These are phyloP conservation scores for Pyrenula massariospora DNA, from an alignment of 495 filamentous ascomycete genomes.

Conservation along the genomic window DNA sequence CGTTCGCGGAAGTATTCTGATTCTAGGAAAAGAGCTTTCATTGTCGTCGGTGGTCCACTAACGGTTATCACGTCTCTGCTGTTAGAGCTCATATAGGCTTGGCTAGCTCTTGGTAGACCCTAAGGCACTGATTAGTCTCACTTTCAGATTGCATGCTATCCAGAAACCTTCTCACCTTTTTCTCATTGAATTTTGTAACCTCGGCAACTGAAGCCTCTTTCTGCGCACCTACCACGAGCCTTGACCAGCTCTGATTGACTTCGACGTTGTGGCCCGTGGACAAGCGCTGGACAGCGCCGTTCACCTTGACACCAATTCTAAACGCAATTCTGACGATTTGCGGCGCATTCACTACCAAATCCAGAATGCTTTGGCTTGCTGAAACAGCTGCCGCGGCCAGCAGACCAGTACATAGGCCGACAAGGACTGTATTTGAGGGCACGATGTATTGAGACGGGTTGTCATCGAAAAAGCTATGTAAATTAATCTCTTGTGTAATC, in stretches of 20 bases:
- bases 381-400: slow-evolving; percentile 25
- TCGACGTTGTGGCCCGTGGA: slow-evolving; percentile 13
- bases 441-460: slow-evolving; percentile 10
- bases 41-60: slow-evolving; percentile 28
- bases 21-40: slow-evolving; percentile 17
- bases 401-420: slow-evolving; percentile 26
- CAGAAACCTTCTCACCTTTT: background rate
- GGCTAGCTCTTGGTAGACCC: slow-evolving; percentile 8
- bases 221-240: slow-evolving; percentile 29
- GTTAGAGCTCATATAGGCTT: slow-evolving; percentile 27
- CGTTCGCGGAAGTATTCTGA: slow-evolving; percentile 20
- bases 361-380: slow-evolving; percentile 14
- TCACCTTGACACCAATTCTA: slow-evolving; percentile 23
- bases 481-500: slow-evolving; percentile 4
- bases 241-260: slow-evolving; percentile 6
- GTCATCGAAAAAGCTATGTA: slow-evolving; percentile 9
- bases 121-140: background rate
- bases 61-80: slow-evolving; percentile 23
- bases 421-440: slow-evolving; percentile 14
- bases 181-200: slow-evolving; percentile 21
- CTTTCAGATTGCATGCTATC: background rate
- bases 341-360: slow-evolving; percentile 15
- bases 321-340: slow-evolving; percentile 24
- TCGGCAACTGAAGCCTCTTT: slow-evolving; percentile 15
- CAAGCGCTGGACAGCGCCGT: slow-evolving; percentile 20